phyloP scores from a whole-genome alignment of 352 stramenopile species.

The Peronospora destructor region DNA sequence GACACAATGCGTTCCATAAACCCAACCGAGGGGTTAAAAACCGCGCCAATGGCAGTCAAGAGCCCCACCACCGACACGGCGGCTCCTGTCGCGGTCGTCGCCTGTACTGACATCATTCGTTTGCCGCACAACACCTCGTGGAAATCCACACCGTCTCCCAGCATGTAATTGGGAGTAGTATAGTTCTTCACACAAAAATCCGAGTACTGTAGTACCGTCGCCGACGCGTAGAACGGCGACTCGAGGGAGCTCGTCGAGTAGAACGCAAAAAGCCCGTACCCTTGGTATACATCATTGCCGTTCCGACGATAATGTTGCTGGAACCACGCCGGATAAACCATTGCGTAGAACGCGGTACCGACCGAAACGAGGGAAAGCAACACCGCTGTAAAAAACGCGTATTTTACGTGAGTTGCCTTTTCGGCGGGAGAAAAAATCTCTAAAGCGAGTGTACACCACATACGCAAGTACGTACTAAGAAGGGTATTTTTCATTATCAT shows the following conservation, averaged over 20 bases:
- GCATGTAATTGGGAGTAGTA: conserved; percentile 74
- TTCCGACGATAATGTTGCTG: conserved; percentile 77
- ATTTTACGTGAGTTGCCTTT: not conserved
- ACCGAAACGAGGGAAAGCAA: conserved; percentile 69
- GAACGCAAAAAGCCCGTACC: conserved; percentile 76
- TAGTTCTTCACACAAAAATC: conserved; percentile 54
- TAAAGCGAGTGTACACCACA: conserved; percentile 10
- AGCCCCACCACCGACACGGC: conserved; percentile 55
- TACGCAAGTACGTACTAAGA: conserved; percentile 40
- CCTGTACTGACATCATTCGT: conserved; percentile 61
- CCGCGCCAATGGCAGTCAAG: conserved; percentile 56
- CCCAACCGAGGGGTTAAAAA: conserved; percentile 69
- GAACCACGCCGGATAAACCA: conserved; percentile 81
- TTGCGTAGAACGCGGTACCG: conserved; percentile 70
- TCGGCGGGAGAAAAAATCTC: not conserved
- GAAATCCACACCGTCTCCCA: conserved; percentile 70
- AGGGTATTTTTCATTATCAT: conserved; percentile 71
- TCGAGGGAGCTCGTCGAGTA: conserved; percentile 71
- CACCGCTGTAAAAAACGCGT: conserved; percentile 39
- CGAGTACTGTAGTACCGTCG: conserved; percentile 69
- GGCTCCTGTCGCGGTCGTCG: conserved; percentile 52
- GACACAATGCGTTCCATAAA: conserved; percentile 72
- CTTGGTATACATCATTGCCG: conserved; percentile 67
- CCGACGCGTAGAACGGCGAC: conserved; percentile 72
- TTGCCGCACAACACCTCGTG: conserved; percentile 64